Evolutionary conservation across 768 basidiomycete genomes (phyloP).

Genomic region (Cystofilobasidium capitatum): DNA sequence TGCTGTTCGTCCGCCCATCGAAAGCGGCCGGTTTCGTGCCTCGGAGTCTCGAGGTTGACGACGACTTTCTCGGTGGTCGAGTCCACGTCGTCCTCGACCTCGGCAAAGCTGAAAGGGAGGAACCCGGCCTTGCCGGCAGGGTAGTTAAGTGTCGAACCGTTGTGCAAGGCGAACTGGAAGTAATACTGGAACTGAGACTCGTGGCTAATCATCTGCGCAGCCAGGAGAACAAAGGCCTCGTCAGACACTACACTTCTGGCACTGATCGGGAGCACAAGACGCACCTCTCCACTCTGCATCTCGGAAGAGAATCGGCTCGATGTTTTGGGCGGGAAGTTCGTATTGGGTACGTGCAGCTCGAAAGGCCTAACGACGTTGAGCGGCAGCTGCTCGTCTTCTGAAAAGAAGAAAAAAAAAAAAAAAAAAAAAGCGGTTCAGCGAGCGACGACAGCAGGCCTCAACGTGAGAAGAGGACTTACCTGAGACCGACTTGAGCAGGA

Average conservation of each 20-base stretch:
- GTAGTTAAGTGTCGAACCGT: conserved; percentile 1
- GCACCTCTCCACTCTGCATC: not conserved
- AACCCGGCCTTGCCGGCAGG: not conserved
- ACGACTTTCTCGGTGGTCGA: not conserved
- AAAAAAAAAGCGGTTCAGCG: no score
- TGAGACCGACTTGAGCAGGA: not conserved
- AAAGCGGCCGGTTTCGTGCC: not conserved
- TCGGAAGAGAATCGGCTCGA: not conserved
- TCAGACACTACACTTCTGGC: not conserved
- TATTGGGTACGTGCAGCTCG: not conserved
- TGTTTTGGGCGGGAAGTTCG: not conserved
- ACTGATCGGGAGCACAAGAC: no score
- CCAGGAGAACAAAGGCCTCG: not conserved
- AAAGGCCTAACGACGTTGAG: not conserved
- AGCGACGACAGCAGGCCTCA: not conserved
- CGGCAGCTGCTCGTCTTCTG: not conserved
- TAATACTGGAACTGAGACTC: conserved; percentile 1
- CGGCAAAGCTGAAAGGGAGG: not conserved
- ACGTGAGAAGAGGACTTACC: not conserved
- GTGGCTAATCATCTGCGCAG: not conserved
- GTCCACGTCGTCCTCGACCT: not conserved
- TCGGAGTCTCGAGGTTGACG: not conserved
- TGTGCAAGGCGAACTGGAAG: not conserved
- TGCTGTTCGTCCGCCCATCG: no score
- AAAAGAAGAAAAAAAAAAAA: not conserved